These are phyloP conservation scores for Trichoderma sp. DNA, from an alignment of 2,329 filamentous ascomycete species.

Conservation along the genomic window DNA sequence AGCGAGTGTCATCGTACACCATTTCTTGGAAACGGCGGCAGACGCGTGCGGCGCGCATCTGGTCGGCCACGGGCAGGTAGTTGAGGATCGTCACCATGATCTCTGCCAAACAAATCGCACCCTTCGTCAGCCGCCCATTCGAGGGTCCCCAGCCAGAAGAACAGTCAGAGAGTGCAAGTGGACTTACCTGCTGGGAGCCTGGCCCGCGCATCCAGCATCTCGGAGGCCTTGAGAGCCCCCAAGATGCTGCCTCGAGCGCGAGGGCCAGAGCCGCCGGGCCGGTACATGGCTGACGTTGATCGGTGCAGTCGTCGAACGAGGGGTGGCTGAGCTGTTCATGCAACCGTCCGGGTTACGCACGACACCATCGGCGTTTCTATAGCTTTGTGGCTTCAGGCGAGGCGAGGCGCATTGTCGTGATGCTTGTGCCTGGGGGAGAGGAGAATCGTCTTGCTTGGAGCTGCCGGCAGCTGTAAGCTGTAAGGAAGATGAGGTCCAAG, in stretches of 20 bases:
- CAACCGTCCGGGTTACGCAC: not conserved
- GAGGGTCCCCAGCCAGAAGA: not conserved
- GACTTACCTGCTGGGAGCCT: conserved; percentile 75
- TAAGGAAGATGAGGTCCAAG: not conserved
- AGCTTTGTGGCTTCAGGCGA: not conserved
- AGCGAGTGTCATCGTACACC: conserved; percentile 97
- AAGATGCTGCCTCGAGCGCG: conserved; percentile 60
- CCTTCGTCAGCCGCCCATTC: conserved; percentile 18
- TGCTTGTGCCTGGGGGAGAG: not conserved
- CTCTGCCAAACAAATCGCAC: conserved; percentile 54
- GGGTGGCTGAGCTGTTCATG: conserved; percentile 23
- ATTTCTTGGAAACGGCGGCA: conserved; percentile 91
- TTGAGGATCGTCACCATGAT: conserved; percentile 87
- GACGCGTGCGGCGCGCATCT: conserved; percentile 80
- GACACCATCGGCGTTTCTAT: conserved; percentile 16
- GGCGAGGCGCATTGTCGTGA: conserved; percentile 24
- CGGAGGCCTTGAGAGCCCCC: conserved; percentile 74
- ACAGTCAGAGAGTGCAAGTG: too few species aligned
- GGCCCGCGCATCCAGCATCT: conserved; percentile 77
- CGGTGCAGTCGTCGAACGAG: conserved; percentile 23
- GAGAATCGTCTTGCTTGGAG: not conserved
- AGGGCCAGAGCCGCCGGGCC: conserved; percentile 44
- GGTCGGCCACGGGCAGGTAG: conserved; percentile 81
- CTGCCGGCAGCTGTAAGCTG: not conserved
- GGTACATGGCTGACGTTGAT: conserved; percentile 44